Evolutionary conservation across 345 rosid genomes (phyloP).

Genomic region (Rhodamnia argentea): DNA sequence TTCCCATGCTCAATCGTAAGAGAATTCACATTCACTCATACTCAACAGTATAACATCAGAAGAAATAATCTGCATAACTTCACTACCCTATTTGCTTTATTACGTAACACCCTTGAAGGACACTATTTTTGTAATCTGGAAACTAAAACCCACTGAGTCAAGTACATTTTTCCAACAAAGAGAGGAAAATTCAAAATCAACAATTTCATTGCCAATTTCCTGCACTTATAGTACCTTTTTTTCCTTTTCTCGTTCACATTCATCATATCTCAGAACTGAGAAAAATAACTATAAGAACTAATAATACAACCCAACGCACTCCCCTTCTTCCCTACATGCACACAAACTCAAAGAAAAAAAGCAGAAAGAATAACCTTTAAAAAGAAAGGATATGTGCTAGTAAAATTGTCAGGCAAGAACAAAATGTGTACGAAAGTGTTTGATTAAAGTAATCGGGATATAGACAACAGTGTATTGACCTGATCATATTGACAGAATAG

Average conservation of each 20-base stretch:
- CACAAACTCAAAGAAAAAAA: background rate
- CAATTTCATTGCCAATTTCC: background rate
- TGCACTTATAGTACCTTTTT: background rate
- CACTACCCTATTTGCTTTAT: background rate
- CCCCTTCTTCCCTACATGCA: background rate
- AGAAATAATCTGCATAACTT: background rate
- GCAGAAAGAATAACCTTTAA: background rate
- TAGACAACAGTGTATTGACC: background rate
- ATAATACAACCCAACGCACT: background rate
- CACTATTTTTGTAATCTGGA: background rate
- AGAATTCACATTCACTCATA: background rate
- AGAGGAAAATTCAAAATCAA: background rate
- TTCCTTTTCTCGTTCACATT: background rate
- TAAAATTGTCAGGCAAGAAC: background rate
- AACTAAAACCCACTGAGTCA: background rate
- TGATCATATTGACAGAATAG: background rate
- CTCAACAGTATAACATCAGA: background rate
- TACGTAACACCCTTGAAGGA: background rate
- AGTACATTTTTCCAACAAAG: background rate
- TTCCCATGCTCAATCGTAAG: background rate
- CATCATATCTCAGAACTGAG: background rate
- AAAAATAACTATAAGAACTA: background rate
- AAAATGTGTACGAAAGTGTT: background rate
- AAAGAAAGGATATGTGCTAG: background rate
- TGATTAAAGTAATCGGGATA: background rate